Conservation (phyloP, 495 filamentous ascomycete species). For the Collariella sp. region DNA sequence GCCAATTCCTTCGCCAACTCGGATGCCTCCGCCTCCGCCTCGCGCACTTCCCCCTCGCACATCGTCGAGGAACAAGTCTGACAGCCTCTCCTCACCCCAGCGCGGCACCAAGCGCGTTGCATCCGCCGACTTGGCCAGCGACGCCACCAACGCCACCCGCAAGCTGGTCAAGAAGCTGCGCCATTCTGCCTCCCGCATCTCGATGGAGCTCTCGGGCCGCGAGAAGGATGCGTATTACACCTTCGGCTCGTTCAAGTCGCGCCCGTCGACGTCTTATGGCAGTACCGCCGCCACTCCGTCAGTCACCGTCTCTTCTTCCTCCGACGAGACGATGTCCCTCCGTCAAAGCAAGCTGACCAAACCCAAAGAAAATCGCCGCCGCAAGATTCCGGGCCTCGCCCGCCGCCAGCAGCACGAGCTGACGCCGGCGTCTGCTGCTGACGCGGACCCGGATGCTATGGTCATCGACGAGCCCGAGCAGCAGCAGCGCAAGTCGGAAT, state of each 20-base stretch:
- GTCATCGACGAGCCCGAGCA: slow-evolving; percentile 6
- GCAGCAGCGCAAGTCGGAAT: neutral
- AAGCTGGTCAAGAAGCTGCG: slow-evolving; percentile 34
- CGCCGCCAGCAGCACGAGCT: neutral
- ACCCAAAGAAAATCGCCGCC: slow-evolving; percentile 5
- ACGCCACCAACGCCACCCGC: slow-evolving; percentile 20
- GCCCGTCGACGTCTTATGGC: slow-evolving; percentile 10
- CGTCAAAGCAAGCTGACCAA: slow-evolving; percentile 10
- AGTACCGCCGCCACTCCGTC: neutral
- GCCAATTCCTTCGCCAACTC: neutral
- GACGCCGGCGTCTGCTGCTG: neutral
- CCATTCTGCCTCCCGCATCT: slow-evolving; percentile 18
- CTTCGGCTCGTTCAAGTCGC: neutral
- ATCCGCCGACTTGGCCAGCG: slow-evolving; percentile 7
- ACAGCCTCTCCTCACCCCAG: neutral
- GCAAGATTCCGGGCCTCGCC: neutral
- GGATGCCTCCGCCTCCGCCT: slow-evolving; percentile 6
- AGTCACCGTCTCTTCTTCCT: neutral
- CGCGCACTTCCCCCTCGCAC: slow-evolving; percentile 1
- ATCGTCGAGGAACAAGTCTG: neutral
- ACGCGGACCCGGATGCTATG: slow-evolving; percentile 4
- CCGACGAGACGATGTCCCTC: neutral
- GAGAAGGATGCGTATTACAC: neutral
- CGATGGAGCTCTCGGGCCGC: slow-evolving; percentile 2
- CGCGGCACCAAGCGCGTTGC: slow-evolving; percentile 26